A percentile compares a stretch with the other conserved stretches of the same genome.
phyloP scores from a whole-genome alignment of 768 basidiomycete species.

The Leccinellum luteum region DNA sequence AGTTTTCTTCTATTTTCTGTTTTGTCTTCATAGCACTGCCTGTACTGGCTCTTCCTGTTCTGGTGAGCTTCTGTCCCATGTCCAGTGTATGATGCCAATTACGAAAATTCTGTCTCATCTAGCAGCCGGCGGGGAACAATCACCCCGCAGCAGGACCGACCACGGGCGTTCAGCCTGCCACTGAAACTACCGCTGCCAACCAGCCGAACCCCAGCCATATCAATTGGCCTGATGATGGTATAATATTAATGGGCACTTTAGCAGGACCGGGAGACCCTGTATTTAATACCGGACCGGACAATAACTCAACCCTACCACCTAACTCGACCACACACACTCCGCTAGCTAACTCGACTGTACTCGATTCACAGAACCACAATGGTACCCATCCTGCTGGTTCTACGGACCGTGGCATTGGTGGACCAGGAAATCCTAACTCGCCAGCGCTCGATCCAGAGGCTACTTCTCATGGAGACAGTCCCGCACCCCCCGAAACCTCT shows the following conservation, averaged over 20 bases:
- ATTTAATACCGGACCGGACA: neutral
- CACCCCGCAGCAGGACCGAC: too few species aligned
- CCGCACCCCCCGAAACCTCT: too few species aligned
- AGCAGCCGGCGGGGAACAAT: neutral
- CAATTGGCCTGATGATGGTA: neutral
- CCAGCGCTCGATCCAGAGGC: too few species aligned
- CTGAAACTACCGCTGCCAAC: too few species aligned
- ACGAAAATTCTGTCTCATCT: neutral
- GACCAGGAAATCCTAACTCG: too few species aligned
- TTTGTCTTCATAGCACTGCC: neutral
- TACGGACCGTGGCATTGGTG: too few species aligned
- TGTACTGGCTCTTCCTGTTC: neutral
- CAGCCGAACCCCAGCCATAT: neutral
- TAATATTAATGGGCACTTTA: neutral
- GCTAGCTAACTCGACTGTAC: neutral
- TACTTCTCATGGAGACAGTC: too few species aligned
- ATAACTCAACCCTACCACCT: neutral
- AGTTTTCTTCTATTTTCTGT: neutral
- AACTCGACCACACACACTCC: too few species aligned
- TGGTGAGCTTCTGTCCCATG: neutral
- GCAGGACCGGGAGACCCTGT: neutral
- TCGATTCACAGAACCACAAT: neutral
- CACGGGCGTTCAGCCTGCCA: too few species aligned
- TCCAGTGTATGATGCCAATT: neutral
- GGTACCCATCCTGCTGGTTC: too few species aligned